Evolutionary conservation across 441 rosid species (phyloP).

Genomic region (Raphanus hybrid): DNA sequence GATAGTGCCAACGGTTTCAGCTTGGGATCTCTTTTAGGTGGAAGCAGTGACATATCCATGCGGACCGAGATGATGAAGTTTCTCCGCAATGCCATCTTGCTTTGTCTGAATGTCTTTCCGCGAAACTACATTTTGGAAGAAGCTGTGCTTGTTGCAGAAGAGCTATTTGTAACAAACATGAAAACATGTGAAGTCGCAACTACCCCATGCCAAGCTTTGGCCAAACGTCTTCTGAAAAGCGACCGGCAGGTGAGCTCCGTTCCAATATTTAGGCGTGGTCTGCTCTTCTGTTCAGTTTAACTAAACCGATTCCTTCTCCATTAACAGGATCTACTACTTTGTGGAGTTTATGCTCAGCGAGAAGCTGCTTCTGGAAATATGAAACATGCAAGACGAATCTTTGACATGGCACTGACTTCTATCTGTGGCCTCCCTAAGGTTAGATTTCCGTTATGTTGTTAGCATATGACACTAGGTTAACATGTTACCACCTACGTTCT

Average conservation of each 20-base stretch:
- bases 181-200: conserved; percentile 57
- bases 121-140: conserved; percentile 79
- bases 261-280: conserved; percentile 17
- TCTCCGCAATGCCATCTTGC: conserved; percentile 83
- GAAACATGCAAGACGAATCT: conserved; percentile 86
- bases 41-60: conserved; percentile 53
- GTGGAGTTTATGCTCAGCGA: conserved; percentile 95
- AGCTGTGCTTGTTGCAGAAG: conserved; percentile 92
- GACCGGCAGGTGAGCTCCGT: conserved; percentile 79
- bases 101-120: conserved; percentile 79
- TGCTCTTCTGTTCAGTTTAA: conserved; percentile 19
- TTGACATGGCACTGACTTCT: conserved; percentile 94
- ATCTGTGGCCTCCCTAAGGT: conserved; percentile 78
- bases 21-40: conserved; percentile 57
- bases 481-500: conserved; percentile 25
- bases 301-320: conserved; percentile 21
- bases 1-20: conserved; percentile 44
- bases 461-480: conserved; percentile 4
- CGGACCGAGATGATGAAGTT: conserved; percentile 72
- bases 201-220: conserved; percentile 83
- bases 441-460: conserved; percentile 36
- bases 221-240: conserved; percentile 85
- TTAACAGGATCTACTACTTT: conserved; percentile 83
- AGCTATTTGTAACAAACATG: conserved; percentile 62
- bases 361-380: conserved; percentile 89